Conservation (phyloP, 2,329 filamentous ascomycete genomes). For the Aspergillus pseudonomiae region DNA sequence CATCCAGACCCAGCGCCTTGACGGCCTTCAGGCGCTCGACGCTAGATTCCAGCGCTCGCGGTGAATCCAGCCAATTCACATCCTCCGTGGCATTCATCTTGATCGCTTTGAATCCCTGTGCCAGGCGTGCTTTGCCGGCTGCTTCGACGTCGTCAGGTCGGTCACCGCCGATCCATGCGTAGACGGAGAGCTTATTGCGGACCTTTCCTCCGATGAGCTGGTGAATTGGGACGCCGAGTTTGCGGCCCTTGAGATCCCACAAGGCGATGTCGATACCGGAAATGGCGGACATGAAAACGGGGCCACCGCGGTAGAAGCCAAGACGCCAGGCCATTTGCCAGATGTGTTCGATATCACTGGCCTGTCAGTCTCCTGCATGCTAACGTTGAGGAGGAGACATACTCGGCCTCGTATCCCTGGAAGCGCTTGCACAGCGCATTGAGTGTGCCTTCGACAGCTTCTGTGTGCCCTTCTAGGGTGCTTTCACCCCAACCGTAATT, state of each 20-base stretch:
- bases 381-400: conserved; percentile 22
- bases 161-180: conserved; percentile 79
- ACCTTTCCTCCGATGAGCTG: conserved; percentile 75
- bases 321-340: conserved; percentile 75
- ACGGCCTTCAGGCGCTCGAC: conserved; percentile 71
- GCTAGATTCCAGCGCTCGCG: conserved; percentile 62
- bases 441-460: conserved; percentile 73
- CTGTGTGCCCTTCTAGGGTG: conserved; percentile 72
- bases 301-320: conserved; percentile 76
- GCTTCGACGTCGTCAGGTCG: conserved; percentile 66
- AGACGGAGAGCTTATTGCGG: conserved; percentile 69
- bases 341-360: conserved; percentile 75
- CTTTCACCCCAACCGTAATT: conserved; percentile 74
- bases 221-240: conserved; percentile 69
- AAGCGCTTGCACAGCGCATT: conserved; percentile 67
- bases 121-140: conserved; percentile 56
- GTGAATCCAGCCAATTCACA: conserved; percentile 75
- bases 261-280: conserved; percentile 78
- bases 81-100: conserved; percentile 84
- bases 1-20: conserved; percentile 70
- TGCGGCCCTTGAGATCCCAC: conserved; percentile 74
- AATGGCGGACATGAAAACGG: conserved; percentile 78
- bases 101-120: conserved; percentile 49
- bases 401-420: conserved; percentile 72
- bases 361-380: background rate